Base-by-base conservation (phyloP, 1,139 yeast genomes). In the Hansenula lynferdii region DNA sequence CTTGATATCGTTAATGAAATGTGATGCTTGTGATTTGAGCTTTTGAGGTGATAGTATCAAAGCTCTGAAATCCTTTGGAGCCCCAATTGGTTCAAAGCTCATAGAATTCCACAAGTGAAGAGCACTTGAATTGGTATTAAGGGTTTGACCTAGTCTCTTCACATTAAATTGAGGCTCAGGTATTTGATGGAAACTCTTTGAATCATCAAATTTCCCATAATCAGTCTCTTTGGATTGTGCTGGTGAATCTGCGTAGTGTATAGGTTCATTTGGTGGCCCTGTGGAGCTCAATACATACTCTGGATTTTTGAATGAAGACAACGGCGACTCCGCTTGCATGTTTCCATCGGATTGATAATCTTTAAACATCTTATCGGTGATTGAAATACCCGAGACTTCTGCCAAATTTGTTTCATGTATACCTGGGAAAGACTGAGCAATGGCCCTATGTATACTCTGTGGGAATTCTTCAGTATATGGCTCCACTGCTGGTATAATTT, bases 101-200 rank as follows among this genome's bases (percentile, higher is more conserved):
- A 83, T 56, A 33, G 70, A 59, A 38, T 69, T 72, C 86, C 86
- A 80, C 44, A 75, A 70, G 15, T 65, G 57, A 7, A 75, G 37
- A 14, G 67, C 57, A 18, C 59, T 48, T 6, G 62, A 53, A 36
- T 59, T 58, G 6, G 65, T 49, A 4, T 58, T 56, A 26, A 67
- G 43, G 6, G 53, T 54, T 31, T 65, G 61, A 25, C 53, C 49
- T 14, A 56, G 37, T 17, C 69, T 43, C 38, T 52, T 58, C 3
- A 64, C 55, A 33, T 53, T 61, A 11, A 65, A 34, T 18, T 49
- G 45, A 0, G 72, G 64, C 4, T 61, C 48, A 4, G 61, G 56
- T 10, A 65, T 50, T 14, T 56, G 43, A 38, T 64, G 65, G 4
- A 63, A 30, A 3, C 8, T 11, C 11, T 21, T 17, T 17, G 15